A percentile compares a stretch with the other conserved stretches of the same genome.
These are phyloP conservation scores for Gryganskiella cystojenkinii DNA, from an alignment of 192 early-diverging fungal species.

Conservation along the genomic window DNA sequence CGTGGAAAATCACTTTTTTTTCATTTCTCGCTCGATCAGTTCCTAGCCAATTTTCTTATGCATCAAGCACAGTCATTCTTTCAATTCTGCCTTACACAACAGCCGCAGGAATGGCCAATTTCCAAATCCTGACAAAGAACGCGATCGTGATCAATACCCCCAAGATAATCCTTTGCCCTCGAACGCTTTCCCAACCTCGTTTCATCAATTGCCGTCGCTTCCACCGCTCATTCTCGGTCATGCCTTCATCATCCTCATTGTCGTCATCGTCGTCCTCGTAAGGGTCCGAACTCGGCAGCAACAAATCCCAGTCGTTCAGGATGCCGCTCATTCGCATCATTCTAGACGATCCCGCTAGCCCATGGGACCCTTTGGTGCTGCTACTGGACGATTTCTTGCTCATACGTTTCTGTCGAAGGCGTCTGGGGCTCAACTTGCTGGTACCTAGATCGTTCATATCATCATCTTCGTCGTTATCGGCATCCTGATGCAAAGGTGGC, in stretches of 20 bases:
- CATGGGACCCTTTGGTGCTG: neutral
- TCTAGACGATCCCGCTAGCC: neutral
- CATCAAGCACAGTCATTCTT: too few relatives aligned
- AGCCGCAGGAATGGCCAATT: constrained; percentile 51
- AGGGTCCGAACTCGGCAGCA: constrained; percentile 12
- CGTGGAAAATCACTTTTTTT: too few relatives aligned
- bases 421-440: constrained; percentile 15
- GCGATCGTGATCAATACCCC: constrained; percentile 11
- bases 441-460: constrained; percentile 5
- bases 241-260: neutral
- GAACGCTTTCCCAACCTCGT: constrained; percentile 9
- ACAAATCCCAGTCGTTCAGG: constrained; percentile 23
- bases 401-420: constrained; percentile 3
- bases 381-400: neutral
- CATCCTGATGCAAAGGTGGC: neutral
- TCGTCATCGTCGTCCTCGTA: constrained; percentile 15
- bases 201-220: constrained; percentile 7
- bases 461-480: constrained; percentile 2
- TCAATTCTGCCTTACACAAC: constrained; percentile 60
- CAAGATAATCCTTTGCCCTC: constrained; percentile 9
- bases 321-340: neutral
- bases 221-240: constrained; percentile 26
- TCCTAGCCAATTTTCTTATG: too few relatives aligned
- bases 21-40: too few relatives aligned
- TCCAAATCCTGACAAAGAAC: constrained; percentile 52